phyloP scores from a whole-genome alignment of 345 rosid genomes.

The Salix caprea region DNA sequence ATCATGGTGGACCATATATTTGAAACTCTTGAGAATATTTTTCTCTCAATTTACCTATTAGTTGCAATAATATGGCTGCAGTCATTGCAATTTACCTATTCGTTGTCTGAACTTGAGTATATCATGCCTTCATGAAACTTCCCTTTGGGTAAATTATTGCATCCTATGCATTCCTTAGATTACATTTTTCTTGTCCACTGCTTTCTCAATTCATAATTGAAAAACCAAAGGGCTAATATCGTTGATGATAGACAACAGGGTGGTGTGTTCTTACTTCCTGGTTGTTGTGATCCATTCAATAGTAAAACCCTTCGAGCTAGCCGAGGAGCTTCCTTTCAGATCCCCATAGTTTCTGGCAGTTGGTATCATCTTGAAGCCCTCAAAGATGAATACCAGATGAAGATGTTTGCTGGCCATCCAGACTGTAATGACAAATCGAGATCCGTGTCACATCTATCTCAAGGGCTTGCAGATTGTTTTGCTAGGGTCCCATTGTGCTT shows the following conservation, averaged over 20 bases:
- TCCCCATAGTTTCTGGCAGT: slow-evolving; percentile 67
- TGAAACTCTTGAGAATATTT: neutral
- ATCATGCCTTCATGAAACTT: neutral
- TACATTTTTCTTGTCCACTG: neutral
- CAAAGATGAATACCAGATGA: slow-evolving; percentile 53
- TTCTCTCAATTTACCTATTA: neutral
- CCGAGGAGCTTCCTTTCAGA: slow-evolving; percentile 86
- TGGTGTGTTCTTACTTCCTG: slow-evolving; percentile 93
- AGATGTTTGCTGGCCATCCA: slow-evolving; percentile 82
- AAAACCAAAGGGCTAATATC: neutral
- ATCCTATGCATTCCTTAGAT: neutral
- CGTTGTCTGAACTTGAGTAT: neutral
- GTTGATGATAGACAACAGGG: slow-evolving; percentile 33
- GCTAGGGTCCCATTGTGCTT: slow-evolving; percentile 51
- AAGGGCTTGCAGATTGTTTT: slow-evolving; percentile 44
- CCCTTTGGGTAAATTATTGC: neutral
- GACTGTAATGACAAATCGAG: slow-evolving; percentile 32
- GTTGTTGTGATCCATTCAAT: slow-evolving; percentile 94
- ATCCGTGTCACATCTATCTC: slow-evolving; percentile 41
- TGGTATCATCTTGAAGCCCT: slow-evolving; percentile 68
- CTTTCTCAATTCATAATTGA: neutral
- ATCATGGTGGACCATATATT: no score
- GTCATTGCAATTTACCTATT: no score
- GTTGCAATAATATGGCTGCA: no score
- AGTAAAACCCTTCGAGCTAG: slow-evolving; percentile 86